Conservation (phyloP, 2,329 filamentous ascomycete genomes). For the Ophiosphaerella herpotricha region DNA sequence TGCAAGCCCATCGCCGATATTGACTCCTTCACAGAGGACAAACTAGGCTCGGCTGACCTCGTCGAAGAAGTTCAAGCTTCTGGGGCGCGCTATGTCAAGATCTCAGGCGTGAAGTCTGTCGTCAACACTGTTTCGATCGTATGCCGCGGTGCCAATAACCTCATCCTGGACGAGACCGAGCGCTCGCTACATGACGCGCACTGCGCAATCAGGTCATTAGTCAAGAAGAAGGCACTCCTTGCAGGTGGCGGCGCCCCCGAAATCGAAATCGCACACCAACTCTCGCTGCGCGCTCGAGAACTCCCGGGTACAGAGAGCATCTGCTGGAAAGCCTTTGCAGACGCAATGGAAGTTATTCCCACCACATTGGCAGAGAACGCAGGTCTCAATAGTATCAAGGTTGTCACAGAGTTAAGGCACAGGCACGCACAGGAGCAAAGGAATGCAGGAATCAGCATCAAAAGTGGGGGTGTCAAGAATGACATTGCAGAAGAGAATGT, state of each 20-base stretch:
- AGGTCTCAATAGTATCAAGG: conserved; percentile 96
- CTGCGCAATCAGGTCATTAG: conserved; percentile 93
- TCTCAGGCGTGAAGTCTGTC: conserved; percentile 85
- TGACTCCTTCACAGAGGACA: conserved; percentile 98
- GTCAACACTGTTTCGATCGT: conserved; percentile 91
- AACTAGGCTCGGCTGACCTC: conserved; percentile 89
- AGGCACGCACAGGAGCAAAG: conserved; percentile 93
- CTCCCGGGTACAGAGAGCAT: conserved; percentile 92
- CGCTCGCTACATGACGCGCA: conserved; percentile 95
- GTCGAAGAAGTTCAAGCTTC: conserved; percentile 89
- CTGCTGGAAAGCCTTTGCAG: conserved; percentile 98
- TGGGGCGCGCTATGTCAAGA: conserved; percentile 90
- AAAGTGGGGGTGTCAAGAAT: conserved; percentile 93
- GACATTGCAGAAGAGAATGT: conserved; percentile 98
- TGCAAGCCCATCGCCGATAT: conserved; percentile 99
- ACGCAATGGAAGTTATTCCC: conserved; percentile 95
- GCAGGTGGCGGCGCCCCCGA: conserved; percentile 95
- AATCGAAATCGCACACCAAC: conserved; percentile 89
- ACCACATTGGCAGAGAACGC: conserved; percentile 97
- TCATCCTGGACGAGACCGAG: conserved; percentile 97
- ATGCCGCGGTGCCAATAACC: conserved; percentile 87
- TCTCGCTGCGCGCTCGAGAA: conserved; percentile 80
- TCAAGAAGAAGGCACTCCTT: conserved; percentile 99
- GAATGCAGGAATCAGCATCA: conserved; percentile 97
- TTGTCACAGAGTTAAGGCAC: conserved; percentile 93